These are phyloP conservation scores for Talaromyces sp. DNA, from an alignment of 2,329 filamentous ascomycete genomes.

Conservation along the genomic window DNA sequence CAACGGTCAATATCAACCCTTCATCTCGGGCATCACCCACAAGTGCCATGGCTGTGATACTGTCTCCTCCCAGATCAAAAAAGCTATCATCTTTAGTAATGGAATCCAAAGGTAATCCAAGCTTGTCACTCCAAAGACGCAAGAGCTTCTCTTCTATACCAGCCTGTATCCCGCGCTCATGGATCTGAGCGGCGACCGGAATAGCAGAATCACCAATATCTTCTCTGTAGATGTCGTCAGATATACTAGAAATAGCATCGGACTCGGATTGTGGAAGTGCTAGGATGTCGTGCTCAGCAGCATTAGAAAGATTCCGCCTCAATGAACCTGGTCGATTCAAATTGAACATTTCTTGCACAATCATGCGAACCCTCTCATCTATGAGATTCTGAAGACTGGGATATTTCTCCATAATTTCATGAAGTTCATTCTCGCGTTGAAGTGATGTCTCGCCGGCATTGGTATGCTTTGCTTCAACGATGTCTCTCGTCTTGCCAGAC, in stretches of 20 bases:
- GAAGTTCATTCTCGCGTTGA: background rate
- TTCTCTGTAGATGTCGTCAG: conserved; percentile 15
- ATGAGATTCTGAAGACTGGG: conserved; percentile 30
- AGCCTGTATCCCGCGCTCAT: conserved; percentile 27
- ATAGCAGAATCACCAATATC: conserved; percentile 13
- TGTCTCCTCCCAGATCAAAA: conserved; percentile 42
- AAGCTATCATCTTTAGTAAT: conserved; percentile 41
- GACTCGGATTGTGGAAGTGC: conserved; percentile 4
- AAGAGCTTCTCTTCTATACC: conserved; percentile 35
- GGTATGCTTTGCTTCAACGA: background rate
- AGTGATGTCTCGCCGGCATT: background rate
- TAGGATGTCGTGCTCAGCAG: background rate
- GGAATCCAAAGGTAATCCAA: conserved; percentile 32
- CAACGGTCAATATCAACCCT: conserved; percentile 40
- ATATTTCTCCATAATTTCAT: conserved; percentile 20
- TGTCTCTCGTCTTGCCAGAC: background rate
- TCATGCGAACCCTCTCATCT: conserved; percentile 34
- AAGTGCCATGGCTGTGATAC: conserved; percentile 42
- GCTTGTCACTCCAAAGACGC: conserved; percentile 37
- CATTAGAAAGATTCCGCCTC: conserved; percentile 11
- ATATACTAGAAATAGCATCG: conserved; percentile 15
- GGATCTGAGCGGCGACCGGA: conserved; percentile 32
- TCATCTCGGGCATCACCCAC: conserved; percentile 40
- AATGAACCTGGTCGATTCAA: conserved; percentile 18
- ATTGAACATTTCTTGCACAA: conserved; percentile 33